phyloP scores from a whole-genome alignment of 768 basidiomycete species.

The Suillus occidentalis region DNA sequence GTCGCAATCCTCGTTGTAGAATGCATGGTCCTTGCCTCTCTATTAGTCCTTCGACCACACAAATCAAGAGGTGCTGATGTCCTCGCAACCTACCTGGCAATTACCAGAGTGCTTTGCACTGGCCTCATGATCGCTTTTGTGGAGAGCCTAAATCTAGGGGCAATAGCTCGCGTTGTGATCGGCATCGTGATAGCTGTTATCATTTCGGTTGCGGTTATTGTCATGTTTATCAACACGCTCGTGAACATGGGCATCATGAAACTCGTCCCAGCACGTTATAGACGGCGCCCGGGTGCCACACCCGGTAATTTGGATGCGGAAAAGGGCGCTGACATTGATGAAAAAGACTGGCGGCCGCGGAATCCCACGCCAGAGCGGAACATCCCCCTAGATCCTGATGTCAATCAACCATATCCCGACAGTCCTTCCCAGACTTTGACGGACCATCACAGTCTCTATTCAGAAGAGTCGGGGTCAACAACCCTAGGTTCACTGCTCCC shows the following conservation, averaged over 20 bases:
- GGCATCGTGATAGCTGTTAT: constrained; percentile 74
- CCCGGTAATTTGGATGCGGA: constrained; percentile 27
- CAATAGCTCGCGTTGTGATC: constrained; percentile 82
- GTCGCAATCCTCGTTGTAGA: constrained; percentile 69
- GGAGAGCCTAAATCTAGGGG: constrained; percentile 55
- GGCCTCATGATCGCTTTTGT: constrained; percentile 79
- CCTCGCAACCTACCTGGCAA: constrained; percentile 62
- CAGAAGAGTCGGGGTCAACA: constrained; percentile 36
- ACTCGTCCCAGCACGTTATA: constrained; percentile 21
- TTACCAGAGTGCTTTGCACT: constrained; percentile 67
- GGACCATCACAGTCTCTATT: constrained; percentile 27
- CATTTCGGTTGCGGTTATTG: constrained; percentile 66
- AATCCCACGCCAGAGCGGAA: constrained; percentile 57
- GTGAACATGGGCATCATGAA: constrained; percentile 46
- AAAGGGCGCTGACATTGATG: constrained; percentile 26
- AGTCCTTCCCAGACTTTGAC: constrained; percentile 26
- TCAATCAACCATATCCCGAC: constrained; percentile 47
- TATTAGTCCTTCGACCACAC: constrained; percentile 61
- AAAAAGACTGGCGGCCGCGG: constrained; percentile 36
- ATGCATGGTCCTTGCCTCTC: constrained; percentile 49
- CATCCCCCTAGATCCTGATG: constrained; percentile 37
- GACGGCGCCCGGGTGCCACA: constrained; percentile 14
- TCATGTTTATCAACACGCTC: constrained; percentile 67
- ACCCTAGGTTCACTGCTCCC: constrained; percentile 36
- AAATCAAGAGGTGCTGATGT: constrained; percentile 70